phyloP scores from a whole-genome alignment of 495 filamentous ascomycete species.

The Hypoxylon lienhwacheense region DNA sequence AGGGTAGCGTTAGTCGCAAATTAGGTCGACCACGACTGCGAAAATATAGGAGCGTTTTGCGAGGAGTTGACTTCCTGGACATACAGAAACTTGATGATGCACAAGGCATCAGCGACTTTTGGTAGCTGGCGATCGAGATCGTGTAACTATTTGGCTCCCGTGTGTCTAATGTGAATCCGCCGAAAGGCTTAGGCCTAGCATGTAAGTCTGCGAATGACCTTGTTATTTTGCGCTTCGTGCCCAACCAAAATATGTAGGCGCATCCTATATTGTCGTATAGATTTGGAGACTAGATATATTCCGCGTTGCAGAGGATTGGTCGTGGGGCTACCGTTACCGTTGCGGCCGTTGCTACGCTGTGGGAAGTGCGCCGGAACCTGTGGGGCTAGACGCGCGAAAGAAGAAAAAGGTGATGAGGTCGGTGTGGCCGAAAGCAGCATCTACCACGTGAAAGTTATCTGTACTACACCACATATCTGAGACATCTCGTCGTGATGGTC shows the following conservation, averaged over 20 bases:
- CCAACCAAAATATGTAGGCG: not conserved
- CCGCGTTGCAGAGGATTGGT: not conserved
- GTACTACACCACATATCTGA: too few species aligned
- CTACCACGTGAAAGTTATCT: not conserved
- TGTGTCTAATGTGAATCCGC: not conserved
- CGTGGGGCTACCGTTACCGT: not conserved
- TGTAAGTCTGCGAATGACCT: not conserved
- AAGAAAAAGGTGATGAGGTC: not conserved
- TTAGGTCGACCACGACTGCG: too few species aligned
- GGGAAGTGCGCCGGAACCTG: not conserved
- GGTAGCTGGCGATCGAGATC: slow-evolving; percentile 17
- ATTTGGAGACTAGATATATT: not conserved
- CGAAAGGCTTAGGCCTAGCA: slow-evolving; percentile 13
- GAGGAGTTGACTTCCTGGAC: not conserved
- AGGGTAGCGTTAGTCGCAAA: too few species aligned
- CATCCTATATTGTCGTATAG: not conserved
- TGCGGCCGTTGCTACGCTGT: not conserved
- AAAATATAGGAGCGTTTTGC: not conserved
- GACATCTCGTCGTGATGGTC: not conserved
- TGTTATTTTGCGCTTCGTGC: not conserved
- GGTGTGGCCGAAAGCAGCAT: not conserved
- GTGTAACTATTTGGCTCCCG: slow-evolving; percentile 14
- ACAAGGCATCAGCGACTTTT: not conserved
- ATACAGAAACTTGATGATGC: not conserved
- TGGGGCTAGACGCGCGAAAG: not conserved